A percentile compares a stretch with the other conserved stretches of the same genome.
Evolutionary conservation across 805 yeast genomes (phyloP).

Genomic region (Saccharomycopsis fibuligera): DNA sequence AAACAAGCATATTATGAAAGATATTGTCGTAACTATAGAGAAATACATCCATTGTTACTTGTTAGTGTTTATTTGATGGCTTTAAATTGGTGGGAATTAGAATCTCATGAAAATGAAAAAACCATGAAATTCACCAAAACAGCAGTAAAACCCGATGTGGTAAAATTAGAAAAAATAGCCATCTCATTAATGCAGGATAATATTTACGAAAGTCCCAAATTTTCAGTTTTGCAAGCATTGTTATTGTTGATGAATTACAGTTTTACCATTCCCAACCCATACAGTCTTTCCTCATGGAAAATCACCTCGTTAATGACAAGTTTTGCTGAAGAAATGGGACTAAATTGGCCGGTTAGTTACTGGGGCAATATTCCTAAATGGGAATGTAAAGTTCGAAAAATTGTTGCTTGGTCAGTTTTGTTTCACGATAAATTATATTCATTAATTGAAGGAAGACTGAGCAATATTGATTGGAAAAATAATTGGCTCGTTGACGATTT

Average conservation of each 20-base stretch:
- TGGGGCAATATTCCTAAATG: slow-evolving; percentile 27
- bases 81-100: slow-evolving; percentile 25
- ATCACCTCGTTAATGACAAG: slow-evolving; percentile 23
- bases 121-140: slow-evolving; percentile 5
- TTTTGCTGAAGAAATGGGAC: slow-evolving; percentile 27
- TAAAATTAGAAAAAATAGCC: slow-evolving; percentile 26
- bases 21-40: slow-evolving; percentile 27
- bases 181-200: slow-evolving; percentile 26
- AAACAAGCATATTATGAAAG: slow-evolving; percentile 27
- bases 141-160: slow-evolving; percentile 22
- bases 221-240: slow-evolving; percentile 36
- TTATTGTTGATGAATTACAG: slow-evolving; percentile 29
- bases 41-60: slow-evolving; percentile 28
- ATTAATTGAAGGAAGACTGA: slow-evolving; percentile 26
- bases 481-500: slow-evolving; percentile 26
- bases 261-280: slow-evolving; percentile 14
- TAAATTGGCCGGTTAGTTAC: slow-evolving; percentile 25
- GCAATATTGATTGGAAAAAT: slow-evolving; percentile 23
- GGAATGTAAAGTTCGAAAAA: slow-evolving; percentile 27
- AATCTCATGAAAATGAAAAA: slow-evolving; percentile 19
- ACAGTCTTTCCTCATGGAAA: slow-evolving; percentile 21
- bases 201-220: slow-evolving; percentile 26
- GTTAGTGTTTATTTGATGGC: slow-evolving; percentile 27
- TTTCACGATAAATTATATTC: slow-evolving; percentile 27
- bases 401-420: slow-evolving; percentile 25